Base-by-base conservation (phyloP, 768 basidiomycete species). In the Phaeotremella fagi region DNA sequence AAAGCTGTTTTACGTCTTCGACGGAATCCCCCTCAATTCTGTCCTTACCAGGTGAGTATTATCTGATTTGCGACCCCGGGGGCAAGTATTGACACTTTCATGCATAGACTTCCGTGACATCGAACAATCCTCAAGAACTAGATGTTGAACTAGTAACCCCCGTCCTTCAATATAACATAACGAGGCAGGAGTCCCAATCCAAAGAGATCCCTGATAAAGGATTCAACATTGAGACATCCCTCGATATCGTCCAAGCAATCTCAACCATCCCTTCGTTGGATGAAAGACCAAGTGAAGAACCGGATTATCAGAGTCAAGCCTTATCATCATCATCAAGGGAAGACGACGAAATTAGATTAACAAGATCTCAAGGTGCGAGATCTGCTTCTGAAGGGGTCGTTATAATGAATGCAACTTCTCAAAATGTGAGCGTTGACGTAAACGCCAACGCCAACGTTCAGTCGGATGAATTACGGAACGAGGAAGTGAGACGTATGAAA, bases 361-460 rank as follows among this genome's bases (percentile, higher is more conserved):
- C n/a, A n/a, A n/a, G 12, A 11, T 14, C 22, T 20, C 22, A 41
- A 22, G 18, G 38, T 9, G 38, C 12, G 38, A 41, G 22, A 12
- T 20, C 12, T 20, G 20, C 7, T 20, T 15, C 50, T 18, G 36
- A 59, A 58, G 7, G n/a, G 41, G 15, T 53, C 55, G 2, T 64
- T 60, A 25, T 27, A 24, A 2, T 48, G 52, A 14, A n/a, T n/a
- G n/a, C n/a, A n/a, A n/a, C n/a, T n/a, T n/a, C n/a, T n/a, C n/a
- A n/a, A n/a, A n/a, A n/a, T n/a, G n/a, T n/a, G n/a, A n/a, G n/a
- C n/a, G n/a, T n/a, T n/a, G n/a, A n/a, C n/a, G n/a, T n/a, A n/a
- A n/a, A n/a, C n/a, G n/a, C n/a, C n/a, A n/a, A n/a, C n/a, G n/a
- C n/a, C n/a, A n/a, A n/a, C n/a, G 54, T 59, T 26, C 44, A 24